phyloP scores from a whole-genome alignment of 2,329 filamentous ascomycete genomes.

The Penicillium frequentans region DNA sequence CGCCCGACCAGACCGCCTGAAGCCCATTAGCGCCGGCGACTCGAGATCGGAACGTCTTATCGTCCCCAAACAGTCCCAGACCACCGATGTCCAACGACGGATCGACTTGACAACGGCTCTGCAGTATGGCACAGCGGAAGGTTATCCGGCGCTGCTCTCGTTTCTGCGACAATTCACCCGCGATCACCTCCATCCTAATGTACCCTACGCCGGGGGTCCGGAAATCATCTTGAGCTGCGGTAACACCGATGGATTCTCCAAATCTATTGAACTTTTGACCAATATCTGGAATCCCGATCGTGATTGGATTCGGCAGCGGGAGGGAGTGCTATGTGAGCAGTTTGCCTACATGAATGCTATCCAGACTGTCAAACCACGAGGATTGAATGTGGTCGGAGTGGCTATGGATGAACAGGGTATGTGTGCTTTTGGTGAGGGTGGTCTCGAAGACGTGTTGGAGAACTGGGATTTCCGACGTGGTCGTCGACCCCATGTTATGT shows the following conservation, averaged over 20 bases:
- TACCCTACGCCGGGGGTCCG: slow-evolving; percentile 74
- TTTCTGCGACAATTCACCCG: slow-evolving; percentile 78
- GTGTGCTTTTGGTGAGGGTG: slow-evolving; percentile 69
- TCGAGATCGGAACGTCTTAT: slow-evolving; percentile 57
- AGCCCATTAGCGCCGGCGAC: slow-evolving; percentile 62
- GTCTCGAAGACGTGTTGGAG: slow-evolving; percentile 73
- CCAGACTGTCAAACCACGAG: slow-evolving; percentile 64
- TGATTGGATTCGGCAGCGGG: slow-evolving; percentile 67
- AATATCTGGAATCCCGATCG: slow-evolving; percentile 72
- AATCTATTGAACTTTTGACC: slow-evolving; percentile 72
- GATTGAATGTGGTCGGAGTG: slow-evolving; percentile 71
- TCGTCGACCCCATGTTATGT: slow-evolving; percentile 77
- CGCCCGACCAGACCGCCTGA: slow-evolving; percentile 72
- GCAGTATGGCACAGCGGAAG: slow-evolving; percentile 82
- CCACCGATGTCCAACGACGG: slow-evolving; percentile 62
- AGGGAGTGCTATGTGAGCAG: slow-evolving; percentile 75
- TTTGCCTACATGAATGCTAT: slow-evolving; percentile 80
- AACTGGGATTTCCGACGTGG: slow-evolving; percentile 79
- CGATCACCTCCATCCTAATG: slow-evolving; percentile 74
- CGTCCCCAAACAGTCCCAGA: slow-evolving; percentile 67
- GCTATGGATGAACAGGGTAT: slow-evolving; percentile 79
- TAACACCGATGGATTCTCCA: slow-evolving; percentile 80
- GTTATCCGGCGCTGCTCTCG: slow-evolving; percentile 74
- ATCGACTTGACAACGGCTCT: slow-evolving; percentile 80
- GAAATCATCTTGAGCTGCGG: slow-evolving; percentile 80